Evolutionary conservation across 148 eudicot genomes (phyloP).

Genomic region (Nepenthes mirabilis): DNA sequence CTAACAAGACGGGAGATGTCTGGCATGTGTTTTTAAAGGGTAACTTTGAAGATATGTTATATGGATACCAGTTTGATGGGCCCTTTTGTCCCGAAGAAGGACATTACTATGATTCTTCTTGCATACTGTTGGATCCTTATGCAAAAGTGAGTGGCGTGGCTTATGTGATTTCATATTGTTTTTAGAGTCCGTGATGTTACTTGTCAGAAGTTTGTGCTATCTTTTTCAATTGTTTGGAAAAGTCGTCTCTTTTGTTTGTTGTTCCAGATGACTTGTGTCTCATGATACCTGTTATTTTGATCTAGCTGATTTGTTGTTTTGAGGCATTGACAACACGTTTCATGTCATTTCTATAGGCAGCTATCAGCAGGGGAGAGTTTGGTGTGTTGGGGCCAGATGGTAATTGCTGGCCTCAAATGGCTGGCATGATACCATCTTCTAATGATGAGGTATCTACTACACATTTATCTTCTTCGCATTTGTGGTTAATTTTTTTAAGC

Average conservation of each 20-base stretch:
- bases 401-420: conserved; percentile 93
- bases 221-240: conserved; percentile 1
- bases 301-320: not conserved
- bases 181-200: not conserved
- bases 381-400: conserved; percentile 63
- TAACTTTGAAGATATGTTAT: conserved; percentile 59
- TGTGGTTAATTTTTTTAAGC: not conserved
- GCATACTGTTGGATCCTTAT: conserved; percentile 74
- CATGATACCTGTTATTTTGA: not conserved
- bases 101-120: conserved; percentile 64
- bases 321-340: conserved; percentile 10
- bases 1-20: conserved; percentile 78
- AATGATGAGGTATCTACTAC: conserved; percentile 46
- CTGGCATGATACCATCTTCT: conserved; percentile 63
- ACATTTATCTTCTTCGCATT: not conserved
- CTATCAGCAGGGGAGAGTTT: conserved; percentile 72
- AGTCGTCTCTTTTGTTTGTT: not conserved
- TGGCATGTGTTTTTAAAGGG: conserved; percentile 91
- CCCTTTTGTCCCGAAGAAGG: conserved; percentile 69
- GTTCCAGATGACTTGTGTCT: not conserved
- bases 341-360: conserved; percentile 44
- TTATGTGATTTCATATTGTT: not conserved
- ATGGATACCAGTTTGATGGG: conserved; percentile 78
- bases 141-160: conserved; percentile 53
- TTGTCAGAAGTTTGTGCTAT: conserved; percentile 4